A percentile compares a stretch with the other conserved stretches of the same genome.
These are phyloP conservation scores for Xylaria scruposa DNA, from an alignment of 495 filamentous ascomycete genomes.

Conservation along the genomic window DNA sequence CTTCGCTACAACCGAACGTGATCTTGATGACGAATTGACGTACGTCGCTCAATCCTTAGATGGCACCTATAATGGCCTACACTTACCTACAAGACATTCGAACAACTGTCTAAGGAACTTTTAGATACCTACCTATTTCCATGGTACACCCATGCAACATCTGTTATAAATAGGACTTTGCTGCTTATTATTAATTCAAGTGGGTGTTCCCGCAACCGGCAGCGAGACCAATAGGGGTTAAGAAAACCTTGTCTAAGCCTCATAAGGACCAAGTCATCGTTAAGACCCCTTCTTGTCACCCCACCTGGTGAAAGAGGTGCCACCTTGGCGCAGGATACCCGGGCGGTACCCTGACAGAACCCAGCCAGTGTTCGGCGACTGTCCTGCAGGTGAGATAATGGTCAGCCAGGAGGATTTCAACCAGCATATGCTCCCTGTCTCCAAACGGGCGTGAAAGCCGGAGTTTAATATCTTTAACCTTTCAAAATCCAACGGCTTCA, in stretches of 20 bases:
- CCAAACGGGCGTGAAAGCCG: conserved; percentile 17
- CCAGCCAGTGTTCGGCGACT: conserved; percentile 15
- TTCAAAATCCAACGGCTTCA: conserved; percentile 5
- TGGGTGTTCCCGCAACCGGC: conserved; percentile 17
- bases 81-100: background rate
- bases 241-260: conserved; percentile 25
- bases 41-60: conserved; percentile 17
- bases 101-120: background rate
- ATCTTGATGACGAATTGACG: background rate
- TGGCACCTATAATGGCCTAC: conserved; percentile 8
- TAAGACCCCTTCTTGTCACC: conserved; percentile 5
- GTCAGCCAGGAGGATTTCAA: conserved; percentile 21
- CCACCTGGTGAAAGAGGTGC: conserved; percentile 17
- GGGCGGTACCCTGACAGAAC: conserved; percentile 19
- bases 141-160: conserved; percentile 17
- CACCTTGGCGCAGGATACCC: conserved; percentile 19
- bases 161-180: conserved; percentile 27
- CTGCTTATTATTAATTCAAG: conserved; percentile 17
- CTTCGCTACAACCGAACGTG: background rate
- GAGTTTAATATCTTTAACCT: background rate
- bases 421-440: conserved; percentile 21
- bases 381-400: conserved; percentile 21
- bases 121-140: conserved; percentile 12
- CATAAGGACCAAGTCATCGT: conserved; percentile 8
- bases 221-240: conserved; percentile 11